Conservation (phyloP, 1,139 yeast genomes). For the Debaryomyces nepalensis region DNA sequence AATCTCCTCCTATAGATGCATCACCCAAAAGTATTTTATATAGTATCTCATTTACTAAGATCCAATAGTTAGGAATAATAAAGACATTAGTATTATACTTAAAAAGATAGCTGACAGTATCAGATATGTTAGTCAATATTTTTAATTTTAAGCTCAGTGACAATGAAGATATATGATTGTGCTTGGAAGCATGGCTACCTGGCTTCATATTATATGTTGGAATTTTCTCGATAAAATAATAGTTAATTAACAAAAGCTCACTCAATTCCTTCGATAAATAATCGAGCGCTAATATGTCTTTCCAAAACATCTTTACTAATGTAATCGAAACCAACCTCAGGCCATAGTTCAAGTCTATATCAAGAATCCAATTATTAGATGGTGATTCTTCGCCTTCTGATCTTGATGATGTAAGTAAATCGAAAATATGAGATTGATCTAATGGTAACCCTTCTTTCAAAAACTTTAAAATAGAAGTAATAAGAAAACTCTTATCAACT, state of each 20-base stretch:
- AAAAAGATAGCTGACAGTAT: conserved; percentile 55
- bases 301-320: conserved; percentile 73
- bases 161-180: conserved; percentile 13
- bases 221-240: conserved; percentile 39
- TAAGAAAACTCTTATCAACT: conserved; percentile 62
- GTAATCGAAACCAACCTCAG: conserved; percentile 52
- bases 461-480: conserved; percentile 64
- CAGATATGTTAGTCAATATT: conserved; percentile 32
- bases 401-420: conserved; percentile 20
- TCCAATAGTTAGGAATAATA: conserved; percentile 80
- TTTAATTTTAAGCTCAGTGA: conserved; percentile 26
- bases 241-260: conserved; percentile 54
- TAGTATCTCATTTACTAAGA: conserved; percentile 51
- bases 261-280: conserved; percentile 63
- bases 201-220: conserved; percentile 15
- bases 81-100: conserved; percentile 68
- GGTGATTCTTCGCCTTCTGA: conserved; percentile 18
- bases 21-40: conserved; percentile 45
- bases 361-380: conserved; percentile 18
- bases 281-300: conserved; percentile 57
- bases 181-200: conserved; percentile 4
- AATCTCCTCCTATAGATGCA: conserved; percentile 30
- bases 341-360: conserved; percentile 39
- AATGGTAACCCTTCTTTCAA: conserved; percentile 59
- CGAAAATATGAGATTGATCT: conserved; percentile 30